Evolutionary conservation across 2,329 filamentous ascomycete genomes (phyloP).

Genomic region (Gliomastix tumulicola): DNA sequence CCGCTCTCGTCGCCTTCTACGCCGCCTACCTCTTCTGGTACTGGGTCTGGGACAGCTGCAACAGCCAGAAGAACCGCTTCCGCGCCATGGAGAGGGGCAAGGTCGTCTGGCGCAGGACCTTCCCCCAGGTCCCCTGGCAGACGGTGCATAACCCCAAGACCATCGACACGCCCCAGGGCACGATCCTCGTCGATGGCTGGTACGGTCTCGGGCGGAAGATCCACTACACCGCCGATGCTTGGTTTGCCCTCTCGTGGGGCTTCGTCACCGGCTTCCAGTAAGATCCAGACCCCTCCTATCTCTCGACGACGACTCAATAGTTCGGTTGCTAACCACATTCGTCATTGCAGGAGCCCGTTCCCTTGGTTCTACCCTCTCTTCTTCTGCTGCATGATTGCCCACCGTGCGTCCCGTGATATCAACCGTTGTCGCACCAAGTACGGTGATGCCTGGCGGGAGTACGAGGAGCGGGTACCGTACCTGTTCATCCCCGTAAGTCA

Average conservation of each 20-base stretch:
- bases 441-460: constrained; percentile 74
- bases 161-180: constrained; percentile 66
- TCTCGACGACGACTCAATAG: background rate
- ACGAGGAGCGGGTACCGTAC: constrained; percentile 72
- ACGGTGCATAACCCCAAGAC: constrained; percentile 72
- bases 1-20: constrained; percentile 58
- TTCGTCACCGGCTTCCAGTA: constrained; percentile 41
- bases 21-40: constrained; percentile 74
- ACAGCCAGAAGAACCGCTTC: constrained; percentile 92
- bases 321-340: background rate
- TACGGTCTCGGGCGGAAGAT: constrained; percentile 65
- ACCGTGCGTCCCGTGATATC: constrained; percentile 72
- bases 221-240: constrained; percentile 41
- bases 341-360: constrained; percentile 54
- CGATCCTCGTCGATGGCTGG: constrained; percentile 80
- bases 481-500: constrained; percentile 66
- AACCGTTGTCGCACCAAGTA: constrained; percentile 73
- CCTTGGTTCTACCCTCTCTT: constrained; percentile 89
- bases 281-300: constrained; percentile 4
- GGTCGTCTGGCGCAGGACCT: constrained; percentile 64
- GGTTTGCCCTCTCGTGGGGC: constrained; percentile 44
- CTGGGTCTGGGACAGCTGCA: constrained; percentile 88
- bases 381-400: constrained; percentile 74
- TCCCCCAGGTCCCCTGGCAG: constrained; percentile 88
- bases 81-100: constrained; percentile 72